phyloP scores from a whole-genome alignment of 2,329 filamentous ascomycete species.

The Xylariaceae sp. region DNA sequence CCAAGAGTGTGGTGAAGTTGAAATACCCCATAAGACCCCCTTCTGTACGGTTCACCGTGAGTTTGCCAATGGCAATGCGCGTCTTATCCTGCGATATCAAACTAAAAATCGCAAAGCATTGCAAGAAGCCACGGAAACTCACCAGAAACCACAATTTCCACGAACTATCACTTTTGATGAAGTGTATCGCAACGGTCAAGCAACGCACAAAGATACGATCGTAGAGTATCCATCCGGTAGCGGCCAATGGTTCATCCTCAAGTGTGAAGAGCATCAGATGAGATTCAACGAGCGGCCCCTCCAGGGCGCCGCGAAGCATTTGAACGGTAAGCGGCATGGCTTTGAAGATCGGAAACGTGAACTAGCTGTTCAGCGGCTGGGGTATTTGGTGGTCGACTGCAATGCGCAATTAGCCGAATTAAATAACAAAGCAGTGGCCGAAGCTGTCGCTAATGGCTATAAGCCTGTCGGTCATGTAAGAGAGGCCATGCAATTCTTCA shows the following conservation, averaged over 20 bases:
- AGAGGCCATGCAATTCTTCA: neutral
- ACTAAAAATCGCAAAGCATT: constrained; percentile 27
- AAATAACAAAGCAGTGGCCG: constrained; percentile 45
- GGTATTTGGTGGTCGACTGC: constrained; percentile 45
- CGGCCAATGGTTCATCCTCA: constrained; percentile 48
- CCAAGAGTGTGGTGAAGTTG: neutral
- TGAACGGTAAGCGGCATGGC: constrained; percentile 41
- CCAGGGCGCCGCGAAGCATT: constrained; percentile 47
- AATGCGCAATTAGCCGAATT: constrained; percentile 33
- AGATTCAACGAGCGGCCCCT: constrained; percentile 46
- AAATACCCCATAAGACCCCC: constrained; percentile 6
- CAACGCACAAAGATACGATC: constrained; percentile 39
- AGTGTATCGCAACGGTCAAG: constrained; percentile 43
- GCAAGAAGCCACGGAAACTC: constrained; percentile 3
- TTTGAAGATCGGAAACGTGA: constrained; percentile 38
- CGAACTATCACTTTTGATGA: constrained; percentile 44
- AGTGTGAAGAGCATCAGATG: constrained; percentile 46
- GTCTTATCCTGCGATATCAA: constrained; percentile 29
- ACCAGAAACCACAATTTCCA: constrained; percentile 1
- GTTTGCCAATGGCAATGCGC: constrained; percentile 18
- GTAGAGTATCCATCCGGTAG: constrained; percentile 36
- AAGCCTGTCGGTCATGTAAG: constrained; percentile 28
- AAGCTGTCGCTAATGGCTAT: constrained; percentile 42
- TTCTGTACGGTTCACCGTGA: constrained; percentile 25
- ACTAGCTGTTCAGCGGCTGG: constrained; percentile 42